These are phyloP conservation scores for Trametes polyzona DNA, from an alignment of 1,284 basidiomycete genomes.

Conservation along the genomic window DNA sequence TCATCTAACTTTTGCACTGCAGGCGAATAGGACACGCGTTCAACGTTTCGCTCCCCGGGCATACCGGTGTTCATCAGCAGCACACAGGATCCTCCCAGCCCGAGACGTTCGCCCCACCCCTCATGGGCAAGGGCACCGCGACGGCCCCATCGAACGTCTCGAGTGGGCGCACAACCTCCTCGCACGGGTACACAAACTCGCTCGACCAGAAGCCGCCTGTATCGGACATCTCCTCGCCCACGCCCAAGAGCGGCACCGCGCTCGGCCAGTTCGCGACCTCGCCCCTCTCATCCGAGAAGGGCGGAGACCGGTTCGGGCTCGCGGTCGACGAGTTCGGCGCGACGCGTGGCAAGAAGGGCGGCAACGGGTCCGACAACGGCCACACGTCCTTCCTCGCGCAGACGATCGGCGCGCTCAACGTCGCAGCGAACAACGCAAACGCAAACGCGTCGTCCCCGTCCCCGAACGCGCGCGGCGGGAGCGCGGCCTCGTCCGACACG, in stretches of 20 bases:
- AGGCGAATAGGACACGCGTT: conserved; percentile 76
- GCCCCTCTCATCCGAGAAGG: conserved; percentile 27
- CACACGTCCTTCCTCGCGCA: conserved; percentile 23
- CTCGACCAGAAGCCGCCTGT: conserved; percentile 13
- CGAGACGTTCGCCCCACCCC: conserved; percentile 7
- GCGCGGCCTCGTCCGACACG: conserved; percentile 15
- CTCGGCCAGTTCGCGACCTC: conserved; percentile 37
- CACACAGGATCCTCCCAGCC: not conserved
- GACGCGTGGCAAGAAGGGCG: conserved; percentile 21
- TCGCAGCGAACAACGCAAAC: conserved; percentile 7
- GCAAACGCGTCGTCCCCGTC: too few relatives aligned
- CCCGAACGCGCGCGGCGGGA: conserved; percentile 16
- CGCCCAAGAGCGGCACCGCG: conserved; percentile 5
- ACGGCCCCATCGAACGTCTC: not conserved
- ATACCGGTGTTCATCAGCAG: conserved; percentile 1
- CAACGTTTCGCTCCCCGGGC: conserved; percentile 50
- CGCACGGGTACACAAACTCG: conserved; percentile 16
- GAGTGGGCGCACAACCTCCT: conserved; percentile 9
- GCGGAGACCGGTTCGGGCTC: conserved; percentile 5
- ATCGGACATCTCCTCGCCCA: conserved; percentile 11
- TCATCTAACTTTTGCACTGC: not conserved
- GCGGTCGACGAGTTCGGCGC: conserved; percentile 40
- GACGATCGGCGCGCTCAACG: conserved; percentile 30
- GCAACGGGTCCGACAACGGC: conserved; percentile 21
- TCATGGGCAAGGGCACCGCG: conserved; percentile 6